Evolutionary conservation across 805 yeast genomes (phyloP).

Genomic region (Nakazawaea molendinolei): DNA sequence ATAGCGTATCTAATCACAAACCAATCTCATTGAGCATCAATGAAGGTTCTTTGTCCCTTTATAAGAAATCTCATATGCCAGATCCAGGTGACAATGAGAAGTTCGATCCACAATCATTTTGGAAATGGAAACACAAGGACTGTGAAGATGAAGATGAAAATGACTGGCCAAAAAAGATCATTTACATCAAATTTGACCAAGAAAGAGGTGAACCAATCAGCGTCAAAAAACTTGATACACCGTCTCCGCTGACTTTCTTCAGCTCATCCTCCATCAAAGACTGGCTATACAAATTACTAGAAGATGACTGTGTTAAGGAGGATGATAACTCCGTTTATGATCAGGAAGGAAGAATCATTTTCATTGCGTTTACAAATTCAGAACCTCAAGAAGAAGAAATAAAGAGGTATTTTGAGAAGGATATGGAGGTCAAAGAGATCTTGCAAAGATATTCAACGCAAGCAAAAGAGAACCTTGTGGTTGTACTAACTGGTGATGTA

Average conservation of each 20-base stretch:
- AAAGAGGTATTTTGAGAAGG: not conserved
- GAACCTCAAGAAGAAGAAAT: not conserved
- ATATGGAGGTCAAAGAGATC: too few relatives aligned
- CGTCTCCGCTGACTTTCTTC: too few relatives aligned
- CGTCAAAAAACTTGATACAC: too few relatives aligned
- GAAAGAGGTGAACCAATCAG: not conserved
- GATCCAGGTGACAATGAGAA: too few relatives aligned
- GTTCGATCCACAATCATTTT: too few relatives aligned
- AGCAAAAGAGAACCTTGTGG: too few relatives aligned
- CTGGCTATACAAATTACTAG: slow-evolving; percentile 6
- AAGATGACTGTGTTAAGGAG: slow-evolving; percentile 5
- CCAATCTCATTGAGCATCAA: too few relatives aligned
- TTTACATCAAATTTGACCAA: slow-evolving; percentile 8
- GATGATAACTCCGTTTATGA: slow-evolving; percentile 4
- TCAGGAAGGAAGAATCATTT: slow-evolving; percentile 5
- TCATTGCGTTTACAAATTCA: slow-evolving; percentile 8
- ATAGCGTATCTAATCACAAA: too few relatives aligned
- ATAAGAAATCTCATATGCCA: too few relatives aligned
- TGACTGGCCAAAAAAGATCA: slow-evolving; percentile 6
- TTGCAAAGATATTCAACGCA: too few relatives aligned
- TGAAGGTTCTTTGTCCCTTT: too few relatives aligned
- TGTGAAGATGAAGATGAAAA: slow-evolving; percentile 8
- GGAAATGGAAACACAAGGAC: slow-evolving; percentile 1
- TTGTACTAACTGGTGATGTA: too few relatives aligned
- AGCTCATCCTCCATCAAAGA: slow-evolving; percentile 8